Conservation (phyloP, 1,284 basidiomycete genomes). For the Heterobasidion parviporum region DNA sequence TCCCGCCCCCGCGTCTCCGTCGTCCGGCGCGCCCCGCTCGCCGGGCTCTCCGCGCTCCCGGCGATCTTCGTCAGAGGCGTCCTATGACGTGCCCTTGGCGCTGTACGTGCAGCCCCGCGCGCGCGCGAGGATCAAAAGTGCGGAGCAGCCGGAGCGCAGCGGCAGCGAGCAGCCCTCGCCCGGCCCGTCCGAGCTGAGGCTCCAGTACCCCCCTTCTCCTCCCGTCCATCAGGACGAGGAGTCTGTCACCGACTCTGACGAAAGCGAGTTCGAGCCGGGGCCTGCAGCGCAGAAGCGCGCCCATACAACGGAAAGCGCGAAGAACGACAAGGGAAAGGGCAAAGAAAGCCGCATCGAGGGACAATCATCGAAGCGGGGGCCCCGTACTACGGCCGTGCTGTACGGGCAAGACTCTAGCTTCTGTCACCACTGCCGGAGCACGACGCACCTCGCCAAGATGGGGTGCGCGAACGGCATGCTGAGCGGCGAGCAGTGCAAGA, state of each 20-base stretch:
- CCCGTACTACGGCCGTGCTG: not conserved
- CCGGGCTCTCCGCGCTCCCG: no score
- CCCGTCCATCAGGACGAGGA: no score
- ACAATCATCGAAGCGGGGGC: not conserved
- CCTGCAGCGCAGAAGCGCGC: no score
- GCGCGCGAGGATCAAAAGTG: no score
- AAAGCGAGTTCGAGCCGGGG: no score
- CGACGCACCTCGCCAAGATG: constrained; percentile 6
- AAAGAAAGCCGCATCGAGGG: not conserved
- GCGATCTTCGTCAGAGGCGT: no score
- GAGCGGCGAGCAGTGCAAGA: not conserved
- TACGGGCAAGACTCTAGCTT: not conserved
- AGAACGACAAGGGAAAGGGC: not conserved
- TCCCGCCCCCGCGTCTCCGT: not conserved
- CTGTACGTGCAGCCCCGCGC: not conserved
- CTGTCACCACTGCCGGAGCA: constrained; percentile 9
- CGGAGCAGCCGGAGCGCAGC: no score
- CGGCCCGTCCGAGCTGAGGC: no score
- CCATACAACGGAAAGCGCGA: not conserved
- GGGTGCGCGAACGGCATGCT: not conserved
- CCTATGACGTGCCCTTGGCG: not conserved
- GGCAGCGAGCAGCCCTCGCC: no score
- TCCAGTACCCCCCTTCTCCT: no score
- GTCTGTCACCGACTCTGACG: no score
- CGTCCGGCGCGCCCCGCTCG: not conserved